Evolutionary conservation across 495 filamentous ascomycete genomes (phyloP).

Genomic region (Glutinoglossum americanum): DNA sequence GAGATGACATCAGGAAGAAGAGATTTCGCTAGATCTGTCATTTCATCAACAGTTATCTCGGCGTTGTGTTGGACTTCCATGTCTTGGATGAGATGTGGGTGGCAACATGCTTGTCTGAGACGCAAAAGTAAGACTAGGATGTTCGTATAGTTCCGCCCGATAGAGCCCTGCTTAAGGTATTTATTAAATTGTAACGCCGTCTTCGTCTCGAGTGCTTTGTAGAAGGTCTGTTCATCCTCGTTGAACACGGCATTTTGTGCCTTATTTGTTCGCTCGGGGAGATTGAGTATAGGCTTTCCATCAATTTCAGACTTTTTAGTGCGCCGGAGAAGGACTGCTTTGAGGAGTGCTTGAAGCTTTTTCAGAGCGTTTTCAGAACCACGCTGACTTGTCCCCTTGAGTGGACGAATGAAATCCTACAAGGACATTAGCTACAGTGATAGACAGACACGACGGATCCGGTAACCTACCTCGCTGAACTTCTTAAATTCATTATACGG

Average conservation of each 20-base stretch:
- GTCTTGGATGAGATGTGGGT: slow-evolving; percentile 75
- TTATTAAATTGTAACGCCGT: slow-evolving; percentile 55
- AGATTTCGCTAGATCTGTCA: slow-evolving; percentile 41
- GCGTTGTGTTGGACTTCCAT: slow-evolving; percentile 30
- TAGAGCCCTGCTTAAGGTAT: slow-evolving; percentile 47
- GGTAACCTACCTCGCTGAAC: slow-evolving; percentile 35
- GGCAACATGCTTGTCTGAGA: slow-evolving; percentile 79
- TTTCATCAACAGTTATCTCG: slow-evolving; percentile 28
- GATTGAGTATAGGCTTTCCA: slow-evolving; percentile 56
- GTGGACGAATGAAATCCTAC: slow-evolving; percentile 27
- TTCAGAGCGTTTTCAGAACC: slow-evolving; percentile 32
- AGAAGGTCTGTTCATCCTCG: slow-evolving; percentile 49
- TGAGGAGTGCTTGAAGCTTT: slow-evolving; percentile 58
- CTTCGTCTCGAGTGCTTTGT: slow-evolving; percentile 44
- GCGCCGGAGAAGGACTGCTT: slow-evolving; percentile 67
- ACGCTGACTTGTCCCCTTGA: slow-evolving; percentile 23
- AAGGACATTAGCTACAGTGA: slow-evolving; percentile 11
- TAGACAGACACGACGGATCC: slow-evolving; percentile 6
- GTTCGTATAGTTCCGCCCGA: slow-evolving; percentile 63
- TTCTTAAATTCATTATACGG: slow-evolving; percentile 48
- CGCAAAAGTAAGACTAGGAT: slow-evolving; percentile 73
- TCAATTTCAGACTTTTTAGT: slow-evolving; percentile 72
- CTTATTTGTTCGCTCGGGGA: slow-evolving; percentile 49
- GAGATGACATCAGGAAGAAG: slow-evolving; percentile 38
- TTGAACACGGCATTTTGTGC: slow-evolving; percentile 49